Evolutionary conservation across 768 basidiomycete species (phyloP).

Genomic region (Leccinum variicolor): DNA sequence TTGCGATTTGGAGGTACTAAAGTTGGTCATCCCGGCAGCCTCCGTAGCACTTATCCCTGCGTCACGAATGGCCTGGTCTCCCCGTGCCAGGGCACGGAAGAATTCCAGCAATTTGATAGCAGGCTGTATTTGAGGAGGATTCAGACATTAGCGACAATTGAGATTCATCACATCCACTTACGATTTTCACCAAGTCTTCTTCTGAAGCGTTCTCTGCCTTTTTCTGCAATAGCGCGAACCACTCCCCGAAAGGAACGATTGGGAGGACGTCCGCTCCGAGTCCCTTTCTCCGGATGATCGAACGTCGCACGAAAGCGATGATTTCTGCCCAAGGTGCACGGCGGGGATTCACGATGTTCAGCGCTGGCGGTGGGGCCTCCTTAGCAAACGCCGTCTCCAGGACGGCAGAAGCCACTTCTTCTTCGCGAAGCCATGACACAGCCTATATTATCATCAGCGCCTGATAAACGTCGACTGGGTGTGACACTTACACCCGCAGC

Average conservation of each 20-base stretch:
- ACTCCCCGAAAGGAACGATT: conserved; percentile 33
- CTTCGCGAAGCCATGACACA: conserved; percentile 43
- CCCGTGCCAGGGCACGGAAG: conserved; percentile 24
- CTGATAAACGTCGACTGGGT: neutral
- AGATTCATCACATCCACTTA: conserved; percentile 15
- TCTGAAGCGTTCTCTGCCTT: conserved; percentile 16
- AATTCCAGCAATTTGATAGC: conserved; percentile 35
- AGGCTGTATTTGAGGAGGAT: conserved; percentile 20
- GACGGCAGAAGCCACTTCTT: conserved; percentile 35
- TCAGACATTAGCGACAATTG: neutral
- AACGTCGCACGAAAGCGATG: conserved; percentile 23
- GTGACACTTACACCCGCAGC: conserved; percentile 32
- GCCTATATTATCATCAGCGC: conserved; percentile 19
- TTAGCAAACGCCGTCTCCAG: conserved; percentile 26
- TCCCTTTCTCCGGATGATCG: conserved; percentile 12
- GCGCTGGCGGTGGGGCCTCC: conserved; percentile 15
- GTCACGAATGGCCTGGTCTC: conserved; percentile 10
- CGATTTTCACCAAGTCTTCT: conserved; percentile 30
- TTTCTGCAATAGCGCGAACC: conserved; percentile 30
- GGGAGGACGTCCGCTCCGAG: conserved; percentile 16
- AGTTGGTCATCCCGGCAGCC: conserved; percentile 20
- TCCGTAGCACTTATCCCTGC: neutral
- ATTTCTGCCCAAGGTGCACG: conserved; percentile 32
- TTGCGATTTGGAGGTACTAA: conserved; percentile 13
- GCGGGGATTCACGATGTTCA: conserved; percentile 40